Evolutionary conservation across 2,329 filamentous ascomycete genomes (phyloP).

Genomic region (Hypoxylon rubiginosum): DNA sequence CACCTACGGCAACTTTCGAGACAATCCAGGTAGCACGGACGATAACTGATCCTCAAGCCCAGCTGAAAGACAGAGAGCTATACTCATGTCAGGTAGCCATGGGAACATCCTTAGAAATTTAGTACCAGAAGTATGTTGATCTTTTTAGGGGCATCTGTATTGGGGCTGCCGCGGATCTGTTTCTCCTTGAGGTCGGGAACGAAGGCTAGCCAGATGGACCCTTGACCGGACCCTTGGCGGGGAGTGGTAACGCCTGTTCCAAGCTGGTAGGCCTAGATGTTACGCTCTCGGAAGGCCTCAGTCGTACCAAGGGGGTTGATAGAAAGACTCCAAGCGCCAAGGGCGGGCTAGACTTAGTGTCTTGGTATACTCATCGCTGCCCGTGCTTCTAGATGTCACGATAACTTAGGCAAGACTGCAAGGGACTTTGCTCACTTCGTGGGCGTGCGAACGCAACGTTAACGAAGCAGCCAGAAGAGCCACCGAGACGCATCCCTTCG

Average conservation of each 20-base stretch:
- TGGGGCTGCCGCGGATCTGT: neutral
- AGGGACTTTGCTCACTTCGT: neutral
- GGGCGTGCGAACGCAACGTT: neutral
- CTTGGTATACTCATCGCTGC: constrained; percentile 17
- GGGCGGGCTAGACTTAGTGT: constrained; percentile 3
- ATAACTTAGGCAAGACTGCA: constrained; percentile 1
- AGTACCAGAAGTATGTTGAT: neutral
- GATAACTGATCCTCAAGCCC: neutral
- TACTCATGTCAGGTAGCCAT: neutral
- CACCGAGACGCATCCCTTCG: neutral
- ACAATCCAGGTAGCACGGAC: neutral
- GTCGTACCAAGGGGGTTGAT: neutral
- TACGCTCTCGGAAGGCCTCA: neutral
- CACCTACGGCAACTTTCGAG: neutral
- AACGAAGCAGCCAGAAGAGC: neutral
- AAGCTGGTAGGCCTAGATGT: neutral
- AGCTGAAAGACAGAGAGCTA: neutral
- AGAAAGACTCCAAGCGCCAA: constrained; percentile 7
- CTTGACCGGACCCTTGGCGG: too few species aligned
- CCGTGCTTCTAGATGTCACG: neutral
- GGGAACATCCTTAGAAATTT: neutral
- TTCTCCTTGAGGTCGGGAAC: neutral
- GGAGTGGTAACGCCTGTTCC: neutral
- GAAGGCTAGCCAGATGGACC: neutral
- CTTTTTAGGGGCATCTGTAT: neutral